These are phyloP conservation scores for Mortierella sp. DNA, from an alignment of 371 early-diverging fungal species.

Conservation along the genomic window DNA sequence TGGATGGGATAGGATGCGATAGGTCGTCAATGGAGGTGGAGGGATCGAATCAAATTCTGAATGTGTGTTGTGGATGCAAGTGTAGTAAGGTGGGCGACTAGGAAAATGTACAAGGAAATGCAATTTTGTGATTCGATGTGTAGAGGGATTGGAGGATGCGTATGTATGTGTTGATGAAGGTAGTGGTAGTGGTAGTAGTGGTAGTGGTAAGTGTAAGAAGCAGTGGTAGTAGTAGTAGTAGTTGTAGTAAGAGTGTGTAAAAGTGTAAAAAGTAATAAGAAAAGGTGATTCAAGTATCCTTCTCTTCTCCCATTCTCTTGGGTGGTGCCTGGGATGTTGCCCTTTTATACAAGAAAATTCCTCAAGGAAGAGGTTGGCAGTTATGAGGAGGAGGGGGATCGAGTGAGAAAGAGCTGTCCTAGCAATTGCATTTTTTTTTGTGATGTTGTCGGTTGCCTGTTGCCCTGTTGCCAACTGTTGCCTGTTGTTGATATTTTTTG, in stretches of 20 bases:
- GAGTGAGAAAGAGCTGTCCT: neutral
- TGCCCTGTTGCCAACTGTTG: neutral
- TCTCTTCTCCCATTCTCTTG: constrained; percentile 1
- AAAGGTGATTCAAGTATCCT: neutral
- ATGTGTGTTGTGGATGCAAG: neutral
- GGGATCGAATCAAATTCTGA: neutral
- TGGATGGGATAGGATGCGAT: neutral
- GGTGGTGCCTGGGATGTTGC: neutral
- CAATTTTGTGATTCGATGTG: too few relatives aligned
- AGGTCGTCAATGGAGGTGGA: neutral
- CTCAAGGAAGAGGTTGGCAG: neutral
- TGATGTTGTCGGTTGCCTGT: neutral
- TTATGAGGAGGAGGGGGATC: neutral
- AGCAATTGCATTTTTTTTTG: neutral
- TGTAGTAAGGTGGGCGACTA: too few relatives aligned
- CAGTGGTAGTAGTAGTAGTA: neutral
- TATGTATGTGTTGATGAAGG: neutral
- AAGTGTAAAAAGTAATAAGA: constrained; percentile 2
- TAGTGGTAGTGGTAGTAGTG: too few relatives aligned
- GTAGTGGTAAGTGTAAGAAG: neutral
- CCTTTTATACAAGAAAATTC: neutral
- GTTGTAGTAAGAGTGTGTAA: neutral
- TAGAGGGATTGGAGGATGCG: too few relatives aligned
- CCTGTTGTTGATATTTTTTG: neutral
- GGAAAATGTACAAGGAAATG: too few relatives aligned